A percentile compares a stretch with the other conserved stretches of the same genome.
Conservation (phyloP, 768 basidiomycete genomes). For the Agaricus subrufescens region DNA sequence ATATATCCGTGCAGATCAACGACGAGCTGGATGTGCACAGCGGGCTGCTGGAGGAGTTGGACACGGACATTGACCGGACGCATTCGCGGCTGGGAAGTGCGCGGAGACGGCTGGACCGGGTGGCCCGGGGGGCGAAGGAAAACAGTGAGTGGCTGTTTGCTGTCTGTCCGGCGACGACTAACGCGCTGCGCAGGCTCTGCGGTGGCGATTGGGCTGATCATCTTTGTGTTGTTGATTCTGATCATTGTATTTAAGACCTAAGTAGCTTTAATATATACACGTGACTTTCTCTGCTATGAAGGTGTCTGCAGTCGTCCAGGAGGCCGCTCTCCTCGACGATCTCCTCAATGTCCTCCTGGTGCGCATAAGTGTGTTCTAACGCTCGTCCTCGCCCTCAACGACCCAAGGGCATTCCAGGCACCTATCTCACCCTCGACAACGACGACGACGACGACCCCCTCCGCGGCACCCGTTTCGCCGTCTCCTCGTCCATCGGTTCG, state of each 20-base stretch:
- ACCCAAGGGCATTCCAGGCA: slow-evolving; percentile 91
- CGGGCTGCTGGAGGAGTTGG: slow-evolving; percentile 81
- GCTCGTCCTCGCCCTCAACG: neutral
- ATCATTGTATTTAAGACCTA: slow-evolving; percentile 33
- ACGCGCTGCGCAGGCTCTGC: slow-evolving; percentile 20
- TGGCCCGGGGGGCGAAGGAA: slow-evolving; percentile 71
- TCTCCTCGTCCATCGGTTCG: slow-evolving; percentile 72
- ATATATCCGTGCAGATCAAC: slow-evolving; percentile 87
- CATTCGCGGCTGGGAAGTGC: slow-evolving; percentile 60
- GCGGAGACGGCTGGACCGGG: slow-evolving; percentile 61
- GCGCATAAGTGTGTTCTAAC: slow-evolving; percentile 21
- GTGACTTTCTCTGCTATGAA: neutral
- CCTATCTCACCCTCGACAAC: slow-evolving; percentile 74
- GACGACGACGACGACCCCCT: slow-evolving; percentile 83
- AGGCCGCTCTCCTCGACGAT: slow-evolving; percentile 91
- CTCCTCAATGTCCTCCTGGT: slow-evolving; percentile 93
- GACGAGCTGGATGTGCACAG: slow-evolving; percentile 90
- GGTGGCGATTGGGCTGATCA: slow-evolving; percentile 34
- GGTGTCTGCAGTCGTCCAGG: slow-evolving; percentile 50
- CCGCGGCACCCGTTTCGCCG: slow-evolving; percentile 74
- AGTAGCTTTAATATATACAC: neutral
- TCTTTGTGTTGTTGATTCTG: slow-evolving; percentile 32
- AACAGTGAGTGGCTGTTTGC: slow-evolving; percentile 56
- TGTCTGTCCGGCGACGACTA: neutral
- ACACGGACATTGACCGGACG: slow-evolving; percentile 76